phyloP scores from a whole-genome alignment of 805 yeast species.

The Wickerhamomyces bisporus region DNA sequence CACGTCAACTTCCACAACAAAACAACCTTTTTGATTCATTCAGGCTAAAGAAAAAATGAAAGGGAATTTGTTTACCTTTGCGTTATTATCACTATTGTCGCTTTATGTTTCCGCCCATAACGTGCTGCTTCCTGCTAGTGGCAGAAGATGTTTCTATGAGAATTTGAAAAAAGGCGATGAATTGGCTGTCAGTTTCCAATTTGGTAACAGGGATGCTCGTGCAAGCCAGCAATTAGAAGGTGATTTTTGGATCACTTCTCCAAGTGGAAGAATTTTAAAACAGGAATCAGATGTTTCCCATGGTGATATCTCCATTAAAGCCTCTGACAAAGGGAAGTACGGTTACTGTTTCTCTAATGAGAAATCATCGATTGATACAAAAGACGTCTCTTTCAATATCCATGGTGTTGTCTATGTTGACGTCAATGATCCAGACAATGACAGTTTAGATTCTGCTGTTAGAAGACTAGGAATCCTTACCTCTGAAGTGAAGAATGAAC shows the following conservation, averaged over 20 bases:
- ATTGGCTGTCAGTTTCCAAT: slow-evolving; percentile 85
- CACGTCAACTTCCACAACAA: too few species aligned
- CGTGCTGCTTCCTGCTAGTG: slow-evolving; percentile 75
- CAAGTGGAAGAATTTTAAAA: slow-evolving; percentile 42
- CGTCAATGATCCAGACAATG: slow-evolving; percentile 66
- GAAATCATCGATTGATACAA: slow-evolving; percentile 60
- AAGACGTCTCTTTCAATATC: slow-evolving; percentile 92
- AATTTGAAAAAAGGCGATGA: slow-evolving; percentile 77
- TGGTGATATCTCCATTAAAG: slow-evolving; percentile 70
- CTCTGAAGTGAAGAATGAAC: slow-evolving; percentile 87
- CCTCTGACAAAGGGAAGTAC: slow-evolving; percentile 66
- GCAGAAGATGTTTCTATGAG: slow-evolving; percentile 87
- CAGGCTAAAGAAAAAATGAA: too few species aligned
- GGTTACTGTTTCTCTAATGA: slow-evolving; percentile 92
- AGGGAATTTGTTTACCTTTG: neutral
- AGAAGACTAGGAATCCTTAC: slow-evolving; percentile 69
- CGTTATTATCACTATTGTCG: neutral
- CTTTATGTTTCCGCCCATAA: slow-evolving; percentile 55
- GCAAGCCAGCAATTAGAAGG: slow-evolving; percentile 59
- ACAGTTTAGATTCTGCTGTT: slow-evolving; percentile 80
- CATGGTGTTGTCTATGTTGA: slow-evolving; percentile 90
- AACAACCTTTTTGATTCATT: too few species aligned
- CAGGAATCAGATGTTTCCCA: slow-evolving; percentile 59
- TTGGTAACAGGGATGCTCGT: slow-evolving; percentile 79
- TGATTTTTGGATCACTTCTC: slow-evolving; percentile 47